phyloP scores from a whole-genome alignment of 306 rosid genomes.

The Dalbergia cochinchinensis region DNA sequence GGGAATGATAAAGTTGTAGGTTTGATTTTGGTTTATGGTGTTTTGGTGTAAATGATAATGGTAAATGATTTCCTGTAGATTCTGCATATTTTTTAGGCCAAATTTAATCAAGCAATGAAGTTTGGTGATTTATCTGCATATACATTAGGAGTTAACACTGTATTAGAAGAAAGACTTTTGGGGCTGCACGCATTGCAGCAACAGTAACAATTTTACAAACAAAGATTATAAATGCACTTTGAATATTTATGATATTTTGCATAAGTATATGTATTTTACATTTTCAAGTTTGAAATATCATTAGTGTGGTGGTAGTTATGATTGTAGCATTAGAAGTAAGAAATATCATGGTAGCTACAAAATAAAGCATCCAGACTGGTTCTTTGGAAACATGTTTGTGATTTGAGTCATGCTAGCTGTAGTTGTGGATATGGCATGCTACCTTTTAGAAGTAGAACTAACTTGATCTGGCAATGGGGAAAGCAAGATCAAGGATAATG shows the following conservation, averaged over 20 bases:
- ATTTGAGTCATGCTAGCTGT: neutral
- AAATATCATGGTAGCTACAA: neutral
- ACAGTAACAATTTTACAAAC: conserved; percentile 3
- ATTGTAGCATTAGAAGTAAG: conserved; percentile 15
- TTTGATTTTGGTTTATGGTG: conserved; percentile 25
- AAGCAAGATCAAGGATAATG: conserved; percentile 2
- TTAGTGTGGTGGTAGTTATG: conserved; percentile 9
- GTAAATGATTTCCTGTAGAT: conserved; percentile 9
- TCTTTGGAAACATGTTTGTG: neutral
- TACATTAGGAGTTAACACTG: neutral
- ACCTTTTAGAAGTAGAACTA: neutral
- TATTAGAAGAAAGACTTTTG: neutral
- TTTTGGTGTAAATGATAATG: conserved; percentile 7
- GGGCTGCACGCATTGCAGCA: neutral
- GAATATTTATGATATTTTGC: conserved; percentile 10
- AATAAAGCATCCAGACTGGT: conserved; percentile 26
- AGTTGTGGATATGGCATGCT: conserved; percentile 36
- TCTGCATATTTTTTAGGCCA: neutral
- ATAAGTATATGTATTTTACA: neutral
- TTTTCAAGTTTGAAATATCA: neutral
- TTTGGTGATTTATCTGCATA: neutral
- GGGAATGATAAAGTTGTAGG: conserved; percentile 3
- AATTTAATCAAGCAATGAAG: neutral
- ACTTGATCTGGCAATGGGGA: conserved; percentile 22
- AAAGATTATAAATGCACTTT: neutral